Evolutionary conservation across 805 yeast species (phyloP), one percentile per base, ranked within the genome.

Genomic region (Priceomyces carsonii): DNA sequence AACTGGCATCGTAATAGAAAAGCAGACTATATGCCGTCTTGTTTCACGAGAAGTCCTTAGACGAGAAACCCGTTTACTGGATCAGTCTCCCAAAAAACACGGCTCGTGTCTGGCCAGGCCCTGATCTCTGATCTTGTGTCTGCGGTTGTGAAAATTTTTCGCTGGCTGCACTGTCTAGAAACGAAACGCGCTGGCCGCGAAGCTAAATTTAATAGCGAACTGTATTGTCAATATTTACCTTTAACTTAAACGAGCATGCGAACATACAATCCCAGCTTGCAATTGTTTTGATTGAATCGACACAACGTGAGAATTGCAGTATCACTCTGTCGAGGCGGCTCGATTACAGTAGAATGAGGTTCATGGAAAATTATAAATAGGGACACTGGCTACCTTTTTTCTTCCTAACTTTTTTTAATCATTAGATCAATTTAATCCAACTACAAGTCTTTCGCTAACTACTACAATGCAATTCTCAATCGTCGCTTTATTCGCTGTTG

Each of bases 401-500:
- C 17, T 5, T 26, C 6, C 4, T 5, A 19, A 9, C 14, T 29
- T 19, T 9, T 18, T 29, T 18, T 16, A 15, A 29, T 19, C 15
- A 18, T 19, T 19, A 23, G 21, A 31, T 31, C 18, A 32, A 30
- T 15, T 23, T 27, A 36, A 21, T 40, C 55, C 59, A 61, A 63
- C 68, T 53, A 50, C 39, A 51, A 35, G 53, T 58, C 67, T 40
- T 51, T 63, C 67, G 66, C 50, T 59, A 36, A 45, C 23, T 12
- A 26, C 20, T 35, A 55, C 38, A 59, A 67, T 68, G 73, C 71
- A 68, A 62, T 68, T 66, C 63, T 56, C 68, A 47, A 54, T 51
- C 37, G 52, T 58, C 59, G 55, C 64, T 38, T 51, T 55, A 54
- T 42, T 61, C 52, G 62, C 67, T 43, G 57, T 59, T 39, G 61